Evolutionary conservation across 2,329 filamentous ascomycete species (phyloP).

Genomic region (Penicillium sp.): DNA sequence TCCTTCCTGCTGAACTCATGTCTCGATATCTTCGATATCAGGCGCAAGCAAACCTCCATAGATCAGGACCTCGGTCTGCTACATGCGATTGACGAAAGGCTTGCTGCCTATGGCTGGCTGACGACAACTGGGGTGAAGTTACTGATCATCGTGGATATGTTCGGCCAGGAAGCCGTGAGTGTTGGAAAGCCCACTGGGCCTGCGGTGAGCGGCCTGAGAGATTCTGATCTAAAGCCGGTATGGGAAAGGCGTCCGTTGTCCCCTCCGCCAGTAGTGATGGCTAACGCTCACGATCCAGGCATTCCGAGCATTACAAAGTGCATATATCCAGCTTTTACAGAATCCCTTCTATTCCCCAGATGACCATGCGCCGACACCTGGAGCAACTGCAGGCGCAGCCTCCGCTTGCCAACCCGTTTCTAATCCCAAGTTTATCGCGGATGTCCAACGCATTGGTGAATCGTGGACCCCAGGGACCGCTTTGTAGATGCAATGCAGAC

Average conservation of each 20-base stretch:
- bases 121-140: constrained; percentile 95
- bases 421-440: constrained; percentile 76
- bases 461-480: constrained; percentile 74
- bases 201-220: constrained; percentile 68
- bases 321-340: constrained; percentile 84
- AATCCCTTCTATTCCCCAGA: constrained; percentile 96
- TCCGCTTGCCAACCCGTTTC: constrained; percentile 68
- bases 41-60: constrained; percentile 70
- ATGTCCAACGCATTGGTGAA: constrained; percentile 85
- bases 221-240: constrained; percentile 85
- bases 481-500: constrained; percentile 69
- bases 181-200: constrained; percentile 38
- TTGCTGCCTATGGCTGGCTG: constrained; percentile 93
- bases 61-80: constrained; percentile 89
- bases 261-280: neutral
- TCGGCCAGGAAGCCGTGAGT: constrained; percentile 61
- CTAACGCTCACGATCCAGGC: constrained; percentile 55
- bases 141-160: constrained; percentile 87
- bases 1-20: constrained; percentile 87
- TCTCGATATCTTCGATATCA: constrained; percentile 90
- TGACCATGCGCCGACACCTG: constrained; percentile 68
- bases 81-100: constrained; percentile 88
- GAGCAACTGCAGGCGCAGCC: constrained; percentile 46
- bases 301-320: constrained; percentile 89
- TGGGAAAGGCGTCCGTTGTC: constrained; percentile 35